Evolutionary conservation across 176 grass and related monocot genomes (phyloP), one percentile per base, ranked within the genome.

Genomic region (Bonia amplexicaulis): DNA sequence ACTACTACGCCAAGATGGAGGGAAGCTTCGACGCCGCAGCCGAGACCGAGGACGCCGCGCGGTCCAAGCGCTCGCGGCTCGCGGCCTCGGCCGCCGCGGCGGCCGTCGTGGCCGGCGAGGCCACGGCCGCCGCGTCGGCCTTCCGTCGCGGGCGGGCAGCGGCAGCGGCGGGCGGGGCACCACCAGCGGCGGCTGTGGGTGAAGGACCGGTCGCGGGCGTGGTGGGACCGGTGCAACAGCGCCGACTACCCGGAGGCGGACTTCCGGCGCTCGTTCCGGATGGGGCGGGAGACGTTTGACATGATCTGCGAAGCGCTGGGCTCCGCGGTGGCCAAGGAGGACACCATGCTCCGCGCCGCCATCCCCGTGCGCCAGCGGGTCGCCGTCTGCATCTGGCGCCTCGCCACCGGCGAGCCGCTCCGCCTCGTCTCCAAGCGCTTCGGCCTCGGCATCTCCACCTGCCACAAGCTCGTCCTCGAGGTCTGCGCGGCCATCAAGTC

Each of bases 401-500:
- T 98, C 31, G 93, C 93, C 72, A 98, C 96, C 12, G 96, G 95
- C 19, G 96, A 98, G 80, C 96, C 96, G 16, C 96, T 98, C 23
- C 93, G 93, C 48, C 91, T 98, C 2, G 96, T 98, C 14, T 98
- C 96, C 60, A 98, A 95, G 79, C 91, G 96, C 53, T 98, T 98
- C 49, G 96, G 96, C 47, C 96, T 98, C 12, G 96, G 96, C 55
- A 98, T 95, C 87, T 98, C 96, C 77, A 98, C 96, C 35, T 98
- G 96, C 87, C 96, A 98, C 82, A 98, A 98, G 86, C 88, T 98
- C 48, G 91, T 98, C 7, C 85, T 98, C 17, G 96, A 98, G 89
- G 96, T 98, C 35, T 98, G 93, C 87, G 86, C 80, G 22, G 96
- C 96, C 70, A 95, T 98, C 67, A 95, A 92, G 79, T 78, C 89